phyloP scores from a whole-genome alignment of 2,329 filamentous ascomycete species.

The Colletotrichum viniferum region DNA sequence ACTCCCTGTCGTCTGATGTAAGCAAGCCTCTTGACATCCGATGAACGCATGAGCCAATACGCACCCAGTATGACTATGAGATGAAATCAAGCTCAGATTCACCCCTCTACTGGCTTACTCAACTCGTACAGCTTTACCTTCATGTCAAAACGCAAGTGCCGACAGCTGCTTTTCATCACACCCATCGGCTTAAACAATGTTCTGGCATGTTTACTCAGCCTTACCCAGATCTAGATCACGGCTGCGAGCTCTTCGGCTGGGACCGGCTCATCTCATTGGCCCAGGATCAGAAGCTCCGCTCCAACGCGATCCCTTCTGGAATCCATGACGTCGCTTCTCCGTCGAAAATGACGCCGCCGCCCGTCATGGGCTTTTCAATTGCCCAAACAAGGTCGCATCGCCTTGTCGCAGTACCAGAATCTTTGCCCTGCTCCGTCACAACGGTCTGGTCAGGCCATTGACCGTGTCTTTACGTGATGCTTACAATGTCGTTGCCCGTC shows the following conservation, averaged over 20 bases:
- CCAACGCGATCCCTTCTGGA: neutral
- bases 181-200: neutral
- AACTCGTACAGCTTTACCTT: neutral
- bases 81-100: neutral
- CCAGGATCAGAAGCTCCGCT: neutral
- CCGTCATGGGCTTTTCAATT: slow-evolving; percentile 4
- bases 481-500: neutral
- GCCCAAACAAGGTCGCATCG: neutral
- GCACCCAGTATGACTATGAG: neutral
- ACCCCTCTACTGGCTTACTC: neutral
- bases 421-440: neutral
- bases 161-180: neutral
- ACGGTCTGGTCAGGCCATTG: neutral
- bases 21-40: rapidly evolving
- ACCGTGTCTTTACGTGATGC: neutral
- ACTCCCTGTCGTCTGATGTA: neutral
- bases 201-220: neutral
- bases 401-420: neutral
- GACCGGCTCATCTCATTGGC: neutral
- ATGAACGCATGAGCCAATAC: neutral
- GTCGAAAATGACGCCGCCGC: slow-evolving; percentile 5
- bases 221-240: neutral
- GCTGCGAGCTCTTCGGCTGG: neutral
- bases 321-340: slow-evolving; percentile 14
- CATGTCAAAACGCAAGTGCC: neutral